A percentile compares a stretch with the other conserved stretches of the same genome.
Conservation (phyloP, 345 rosid species). For the Populus tremula region DNA sequence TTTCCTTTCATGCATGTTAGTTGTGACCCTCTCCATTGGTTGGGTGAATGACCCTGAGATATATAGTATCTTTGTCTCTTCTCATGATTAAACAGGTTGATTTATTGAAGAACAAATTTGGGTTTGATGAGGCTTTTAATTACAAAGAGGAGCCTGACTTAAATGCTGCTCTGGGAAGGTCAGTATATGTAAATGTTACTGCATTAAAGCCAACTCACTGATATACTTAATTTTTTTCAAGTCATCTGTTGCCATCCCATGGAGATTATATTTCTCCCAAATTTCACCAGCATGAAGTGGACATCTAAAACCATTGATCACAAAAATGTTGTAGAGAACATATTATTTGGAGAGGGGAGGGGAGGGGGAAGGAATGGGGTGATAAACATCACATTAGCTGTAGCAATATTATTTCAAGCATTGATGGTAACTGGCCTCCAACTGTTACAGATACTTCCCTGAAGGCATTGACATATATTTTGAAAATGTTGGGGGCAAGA, state of each 20-base stretch:
- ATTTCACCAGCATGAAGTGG: background rate
- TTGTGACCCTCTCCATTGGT: background rate
- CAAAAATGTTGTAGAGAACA: background rate
- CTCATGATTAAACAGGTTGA: constrained; percentile 31
- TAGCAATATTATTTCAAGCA: background rate
- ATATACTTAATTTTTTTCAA: background rate
- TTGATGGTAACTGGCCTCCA: background rate
- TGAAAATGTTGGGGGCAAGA: constrained; percentile 31
- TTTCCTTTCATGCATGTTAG: background rate
- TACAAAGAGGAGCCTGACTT: constrained; percentile 52
- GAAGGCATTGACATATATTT: constrained; percentile 46
- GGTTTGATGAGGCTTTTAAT: constrained; percentile 67
- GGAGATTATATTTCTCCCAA: background rate
- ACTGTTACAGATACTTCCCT: constrained; percentile 12
- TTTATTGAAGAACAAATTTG: constrained; percentile 53
- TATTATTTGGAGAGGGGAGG: background rate
- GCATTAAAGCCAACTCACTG: background rate
- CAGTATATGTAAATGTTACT: background rate
- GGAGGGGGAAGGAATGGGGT: background rate
- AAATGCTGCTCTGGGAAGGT: constrained; percentile 50
- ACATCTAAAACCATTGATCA: background rate
- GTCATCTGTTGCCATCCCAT: background rate
- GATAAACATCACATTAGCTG: background rate
- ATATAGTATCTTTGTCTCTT: background rate
- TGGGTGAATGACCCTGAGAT: background rate